Evolutionary conservation across 768 basidiomycete species (phyloP).

Genomic region (Boletus barrowsii): DNA sequence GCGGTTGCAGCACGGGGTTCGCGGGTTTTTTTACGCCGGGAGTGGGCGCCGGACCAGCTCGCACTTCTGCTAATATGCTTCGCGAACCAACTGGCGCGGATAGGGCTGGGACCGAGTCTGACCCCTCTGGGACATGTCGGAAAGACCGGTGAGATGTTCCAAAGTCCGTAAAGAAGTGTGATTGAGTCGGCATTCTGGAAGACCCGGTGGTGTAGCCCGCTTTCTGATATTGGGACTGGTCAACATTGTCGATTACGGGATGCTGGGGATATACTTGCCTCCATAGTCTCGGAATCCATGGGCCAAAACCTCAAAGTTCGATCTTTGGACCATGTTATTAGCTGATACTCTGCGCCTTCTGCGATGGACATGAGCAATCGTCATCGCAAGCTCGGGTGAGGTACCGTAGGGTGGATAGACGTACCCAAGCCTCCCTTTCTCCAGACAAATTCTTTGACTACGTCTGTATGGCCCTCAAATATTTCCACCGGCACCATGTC

Average conservation of each 20-base stretch:
- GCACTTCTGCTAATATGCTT: constrained; percentile 67
- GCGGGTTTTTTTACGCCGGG: constrained; percentile 16
- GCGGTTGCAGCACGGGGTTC: constrained; percentile 32
- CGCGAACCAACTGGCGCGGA: constrained; percentile 69
- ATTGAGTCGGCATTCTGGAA: constrained; percentile 23
- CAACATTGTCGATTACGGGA: constrained; percentile 2
- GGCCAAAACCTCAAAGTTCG: constrained; percentile 91
- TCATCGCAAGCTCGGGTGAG: neutral
- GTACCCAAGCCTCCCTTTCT: constrained; percentile 61
- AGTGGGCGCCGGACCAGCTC: constrained; percentile 45
- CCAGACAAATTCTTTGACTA: constrained; percentile 99
- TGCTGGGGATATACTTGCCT: constrained; percentile 39
- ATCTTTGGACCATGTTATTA: constrained; percentile 86
- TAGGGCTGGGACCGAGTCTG: constrained; percentile 41
- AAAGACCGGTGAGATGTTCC: constrained; percentile 44
- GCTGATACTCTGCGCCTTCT: constrained; percentile 56
- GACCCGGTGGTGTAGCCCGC: constrained; percentile 42
- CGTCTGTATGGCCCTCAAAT: constrained; percentile 88
- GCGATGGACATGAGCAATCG: neutral
- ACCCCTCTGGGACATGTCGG: constrained; percentile 48
- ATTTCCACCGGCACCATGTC: constrained; percentile 51
- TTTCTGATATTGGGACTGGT: constrained; percentile 36
- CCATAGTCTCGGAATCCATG: constrained; percentile 64
- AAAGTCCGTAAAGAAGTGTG: constrained; percentile 15
- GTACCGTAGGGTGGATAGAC: neutral